A percentile compares a stretch with the other conserved stretches of the same genome.
Evolutionary conservation across 1,284 basidiomycete species (phyloP).

Genomic region (Trametes pubescens): DNA sequence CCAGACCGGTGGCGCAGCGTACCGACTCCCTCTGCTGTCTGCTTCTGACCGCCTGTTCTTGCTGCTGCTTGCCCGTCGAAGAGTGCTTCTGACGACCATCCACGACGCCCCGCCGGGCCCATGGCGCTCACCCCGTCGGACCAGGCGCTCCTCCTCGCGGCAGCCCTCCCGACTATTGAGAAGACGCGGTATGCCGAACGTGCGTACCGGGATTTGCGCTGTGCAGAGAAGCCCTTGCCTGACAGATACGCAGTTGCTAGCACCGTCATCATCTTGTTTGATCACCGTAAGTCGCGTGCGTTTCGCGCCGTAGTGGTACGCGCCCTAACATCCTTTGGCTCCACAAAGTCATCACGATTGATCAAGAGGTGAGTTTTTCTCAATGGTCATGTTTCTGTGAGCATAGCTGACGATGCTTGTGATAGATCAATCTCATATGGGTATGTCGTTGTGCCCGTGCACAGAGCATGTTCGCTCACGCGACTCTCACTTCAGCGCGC

Average conservation of each 20-base stretch:
- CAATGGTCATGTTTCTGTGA: not conserved
- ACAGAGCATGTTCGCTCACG: slow-evolving; percentile 1
- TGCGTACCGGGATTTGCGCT: slow-evolving; percentile 16
- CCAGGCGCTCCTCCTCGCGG: slow-evolving; percentile 21
- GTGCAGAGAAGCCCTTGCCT: not conserved
- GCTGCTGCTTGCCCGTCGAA: not conserved
- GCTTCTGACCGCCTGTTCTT: slow-evolving; percentile 1
- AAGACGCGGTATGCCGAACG: slow-evolving; percentile 33
- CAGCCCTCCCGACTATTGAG: slow-evolving; percentile 25
- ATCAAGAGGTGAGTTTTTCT: slow-evolving; percentile 53
- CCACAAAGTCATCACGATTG: slow-evolving; percentile 56
- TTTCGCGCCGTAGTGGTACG: not conserved
- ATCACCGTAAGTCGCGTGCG: slow-evolving; percentile 28
- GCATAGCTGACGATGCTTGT: slow-evolving; percentile 3
- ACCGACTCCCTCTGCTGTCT: not conserved
- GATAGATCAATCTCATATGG: slow-evolving; percentile 62
- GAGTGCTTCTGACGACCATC: slow-evolving; percentile 2
- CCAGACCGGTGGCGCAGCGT: not conserved
- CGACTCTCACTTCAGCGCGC: slow-evolving; percentile 47
- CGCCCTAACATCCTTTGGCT: slow-evolving; percentile 1
- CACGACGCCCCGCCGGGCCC: slow-evolving; percentile 10
- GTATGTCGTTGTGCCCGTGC: slow-evolving; percentile 40
- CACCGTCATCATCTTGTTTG: slow-evolving; percentile 31
- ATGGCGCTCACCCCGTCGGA: slow-evolving; percentile 15
- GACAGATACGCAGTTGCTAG: slow-evolving; percentile 25